Conservation (phyloP, 2,329 filamentous ascomycete genomes). For the Stagonosporopsis vannaccii region DNA sequence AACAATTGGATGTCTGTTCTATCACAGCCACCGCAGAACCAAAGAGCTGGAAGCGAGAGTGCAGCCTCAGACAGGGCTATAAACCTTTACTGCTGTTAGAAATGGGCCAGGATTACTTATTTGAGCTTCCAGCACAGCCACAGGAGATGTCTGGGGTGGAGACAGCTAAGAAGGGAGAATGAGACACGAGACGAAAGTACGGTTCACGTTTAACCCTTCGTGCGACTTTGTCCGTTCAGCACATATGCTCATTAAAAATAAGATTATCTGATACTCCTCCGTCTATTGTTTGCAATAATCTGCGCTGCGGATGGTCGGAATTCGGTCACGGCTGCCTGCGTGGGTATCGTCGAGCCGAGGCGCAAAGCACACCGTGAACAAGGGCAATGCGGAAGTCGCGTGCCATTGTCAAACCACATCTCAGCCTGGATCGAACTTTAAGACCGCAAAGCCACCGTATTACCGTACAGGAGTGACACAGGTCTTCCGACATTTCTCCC, state of each 20-base stretch:
- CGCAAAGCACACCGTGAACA: not conserved
- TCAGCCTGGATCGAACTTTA: not conserved
- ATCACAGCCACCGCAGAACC: slow-evolving; percentile 4
- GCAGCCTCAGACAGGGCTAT: not conserved
- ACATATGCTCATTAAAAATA: not conserved
- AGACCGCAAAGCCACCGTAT: not conserved
- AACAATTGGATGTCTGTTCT: slow-evolving; percentile 3
- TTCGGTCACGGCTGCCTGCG: not conserved
- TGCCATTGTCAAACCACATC: slow-evolving; percentile 7
- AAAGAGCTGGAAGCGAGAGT: slow-evolving; percentile 4
- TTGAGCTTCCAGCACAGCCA: not conserved
- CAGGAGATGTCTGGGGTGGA: not conserved
- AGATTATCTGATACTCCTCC: not conserved
- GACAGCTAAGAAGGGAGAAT: not conserved
- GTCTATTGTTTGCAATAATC: not conserved
- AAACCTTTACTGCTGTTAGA: not conserved
- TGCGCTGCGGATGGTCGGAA: not conserved
- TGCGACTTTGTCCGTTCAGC: not conserved
- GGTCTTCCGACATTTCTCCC: not conserved
- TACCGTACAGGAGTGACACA: not conserved
- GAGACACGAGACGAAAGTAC: not conserved
- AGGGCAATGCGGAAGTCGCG: slow-evolving; percentile 4
- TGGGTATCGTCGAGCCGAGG: slow-evolving; percentile 1
- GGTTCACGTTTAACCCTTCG: not conserved
- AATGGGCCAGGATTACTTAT: not conserved